Evolutionary conservation across 129 eudicot species (phyloP), one percentile per base, ranked within the genome.

Genomic region (Kitagawia praeruptora): DNA sequence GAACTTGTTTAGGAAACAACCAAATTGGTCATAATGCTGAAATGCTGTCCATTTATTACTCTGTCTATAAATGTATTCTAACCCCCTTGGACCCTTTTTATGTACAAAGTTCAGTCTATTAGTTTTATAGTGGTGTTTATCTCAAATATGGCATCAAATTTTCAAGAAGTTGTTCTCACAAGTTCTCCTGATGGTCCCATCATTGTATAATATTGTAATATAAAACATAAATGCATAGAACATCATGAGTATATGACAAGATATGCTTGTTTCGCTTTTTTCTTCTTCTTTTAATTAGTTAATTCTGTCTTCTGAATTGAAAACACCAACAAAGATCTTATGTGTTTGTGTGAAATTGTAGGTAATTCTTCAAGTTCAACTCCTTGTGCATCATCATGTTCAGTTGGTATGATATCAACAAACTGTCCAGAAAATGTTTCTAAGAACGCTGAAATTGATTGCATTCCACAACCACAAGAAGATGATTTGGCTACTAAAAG

Each of bases 111-210:
- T 76, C 58, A 6, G 66, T 15, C 16, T 44, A 51, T 40, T 23
- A 77, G 25, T 64, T 15, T 77, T 49, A 13, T 53, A 14, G 18
- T 78, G 12, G 8, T 15, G 31, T 64, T 56, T 69, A 31, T 27
- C 19, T n/a, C 69, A 58, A 81, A 81, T 78, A 41, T 83, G 70
- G 49, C 85, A 46, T 81, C 66, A n/a, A 39, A 70, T 28, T 54
- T 25, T 45, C 78, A 58, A 47, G 85, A 87, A 73, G 72, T 76
- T 46, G 18, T 79, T 74, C 84, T 87, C 44, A 72, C 70, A 31
- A 80, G 85, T 51, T 78, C 87, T 11, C 53, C 82, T 14, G 80
- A 85, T 9, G 81, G 85, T 45, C 85, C 27, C 8, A 64, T 88
- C 53, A 81, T n/a, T 61, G 34, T 14, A 67, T 67, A 23, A 44